Base-by-base conservation (phyloP, 2,329 filamentous ascomycete species). In the Helotiales sp. region DNA sequence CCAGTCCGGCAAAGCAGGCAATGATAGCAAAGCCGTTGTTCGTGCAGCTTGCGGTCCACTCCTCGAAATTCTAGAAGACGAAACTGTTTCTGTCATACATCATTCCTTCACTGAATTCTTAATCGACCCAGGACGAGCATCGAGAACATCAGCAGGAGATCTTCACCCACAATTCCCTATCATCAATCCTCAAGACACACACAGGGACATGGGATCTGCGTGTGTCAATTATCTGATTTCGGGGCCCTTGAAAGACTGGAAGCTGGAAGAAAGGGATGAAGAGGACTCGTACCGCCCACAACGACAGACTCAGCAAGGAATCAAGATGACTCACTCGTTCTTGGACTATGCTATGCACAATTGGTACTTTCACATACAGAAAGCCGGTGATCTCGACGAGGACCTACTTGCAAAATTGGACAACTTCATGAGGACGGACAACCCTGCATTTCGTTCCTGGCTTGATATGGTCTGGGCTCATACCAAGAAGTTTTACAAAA, bases 31-130 rank as follows among this genome's bases (percentile, higher is more conserved):
- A 56, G 52, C 66, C 1, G 60, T 76, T 5, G 68, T 76, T 10
- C 65, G 71, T 25, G 66, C 63, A 10, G 69, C 71, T 6, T 78
- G 74, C 58, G 76, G 75, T 1, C 71, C 75, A 8, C 60, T 80
- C 30, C 59, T 80, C 1, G 76, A 80, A 57, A 66, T 79, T 19
- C 65, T 76, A 2, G 74, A 76, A 17, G 76, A 80, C 49, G 77
- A 77, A 52, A 76, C 73, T 0, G 58, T 79, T 9, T 71, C 72
- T 17, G 71, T 79, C 5, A 74, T 80, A 6, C 77, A 80, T 59
- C 77, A 80, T 52, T 79, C 77, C 0, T 74, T 80, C 38, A 79
- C 77, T 2, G 77, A 80, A 53, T 80, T 76, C 57, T 61, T 79
- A 10, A 69, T 71, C 1, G 73, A 72, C 7, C 17, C 6, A 10